Base-by-base conservation (phyloP, 164 flowering plant species). In the Warburgia ugandensis region DNA sequence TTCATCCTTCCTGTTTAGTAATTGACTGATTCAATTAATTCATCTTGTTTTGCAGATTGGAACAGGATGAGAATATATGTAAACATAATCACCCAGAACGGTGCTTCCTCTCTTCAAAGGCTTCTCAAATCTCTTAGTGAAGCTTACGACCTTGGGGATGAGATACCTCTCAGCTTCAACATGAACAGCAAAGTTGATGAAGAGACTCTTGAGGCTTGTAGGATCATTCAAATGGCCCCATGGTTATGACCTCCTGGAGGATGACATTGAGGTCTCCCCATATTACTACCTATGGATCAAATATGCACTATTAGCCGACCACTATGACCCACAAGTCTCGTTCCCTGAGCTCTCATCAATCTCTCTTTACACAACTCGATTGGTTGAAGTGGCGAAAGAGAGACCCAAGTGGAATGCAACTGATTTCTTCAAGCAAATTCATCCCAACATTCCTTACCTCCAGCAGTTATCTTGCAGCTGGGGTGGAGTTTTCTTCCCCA, bases 401-500 rank as follows among this genome's bases (percentile, higher is more conserved):
- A 68, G 99, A 54, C 96, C 96, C 14, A 83, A 74, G 62, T 92
- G 96, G 99, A 88, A 86, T 52, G 71, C 89, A 13, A 86, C 97
- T 0, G 83, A 77, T 20, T 84, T 71, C 67, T 92, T 92, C 83
- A 79, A 72, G 59, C 61, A 43, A 29, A 80, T 88, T 25, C 96
- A 92, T 54, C 95, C 94, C 29, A 79, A 92, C 80, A 92, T 94
- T 1, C 99, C 99, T 23, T 92, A 92, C 49, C 86, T 92, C 61
- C 99, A 92, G 54, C 97, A 92, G 53, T 49, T 92, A 6, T 95
- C 97, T 10, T 92, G 99, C 66, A 92, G 99, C 29, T 92, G 97
- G 97, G 95, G 96, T 1, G 92, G 96, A 16, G 92, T 91, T 16
- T 91, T 87, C 76, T 87, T 91, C 78, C 98, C 98, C n/a, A 91